Conservation (phyloP, 441 rosid genomes). For the Corymbia citriodora region DNA sequence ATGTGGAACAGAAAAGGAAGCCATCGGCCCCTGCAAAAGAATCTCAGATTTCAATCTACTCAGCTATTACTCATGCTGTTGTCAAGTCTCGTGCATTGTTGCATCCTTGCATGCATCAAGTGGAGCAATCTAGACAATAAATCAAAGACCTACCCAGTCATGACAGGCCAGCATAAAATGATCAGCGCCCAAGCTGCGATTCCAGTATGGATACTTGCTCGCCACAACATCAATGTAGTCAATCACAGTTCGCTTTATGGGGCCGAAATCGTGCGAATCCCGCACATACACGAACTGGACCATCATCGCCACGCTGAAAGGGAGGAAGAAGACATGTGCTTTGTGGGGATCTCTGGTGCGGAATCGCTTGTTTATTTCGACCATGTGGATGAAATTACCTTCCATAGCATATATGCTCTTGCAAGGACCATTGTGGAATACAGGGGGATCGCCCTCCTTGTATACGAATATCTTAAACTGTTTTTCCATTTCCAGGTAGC, state of each 20-base stretch:
- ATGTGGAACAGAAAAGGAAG: slow-evolving; percentile 54
- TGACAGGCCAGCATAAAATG: slow-evolving; percentile 94
- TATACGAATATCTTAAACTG: slow-evolving; percentile 70
- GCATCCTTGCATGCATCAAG: background rate
- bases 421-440: slow-evolving; percentile 92
- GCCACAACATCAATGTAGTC: slow-evolving; percentile 63
- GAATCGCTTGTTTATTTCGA: slow-evolving; percentile 45
- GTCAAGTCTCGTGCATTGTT: background rate
- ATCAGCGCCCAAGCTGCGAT: slow-evolving; percentile 78
- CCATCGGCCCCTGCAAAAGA: slow-evolving; percentile 57
- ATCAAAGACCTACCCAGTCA: slow-evolving; percentile 56
- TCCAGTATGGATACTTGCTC: slow-evolving; percentile 63
- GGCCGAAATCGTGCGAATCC: slow-evolving; percentile 51
- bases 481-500: slow-evolving; percentile 90
- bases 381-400: slow-evolving; percentile 70
- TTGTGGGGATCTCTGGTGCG: slow-evolving; percentile 54
- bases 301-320: slow-evolving; percentile 78
- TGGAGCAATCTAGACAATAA: background rate
- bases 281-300: slow-evolving; percentile 66
- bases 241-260: slow-evolving; percentile 53
- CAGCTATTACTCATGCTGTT: background rate
- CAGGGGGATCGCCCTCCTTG: slow-evolving; percentile 84
- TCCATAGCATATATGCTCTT: slow-evolving; percentile 90
- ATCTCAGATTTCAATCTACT: background rate
- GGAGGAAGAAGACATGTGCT: slow-evolving; percentile 71